Evolutionary conservation across 495 filamentous ascomycete species (phyloP).

Genomic region (Cenococcum geophilum): DNA sequence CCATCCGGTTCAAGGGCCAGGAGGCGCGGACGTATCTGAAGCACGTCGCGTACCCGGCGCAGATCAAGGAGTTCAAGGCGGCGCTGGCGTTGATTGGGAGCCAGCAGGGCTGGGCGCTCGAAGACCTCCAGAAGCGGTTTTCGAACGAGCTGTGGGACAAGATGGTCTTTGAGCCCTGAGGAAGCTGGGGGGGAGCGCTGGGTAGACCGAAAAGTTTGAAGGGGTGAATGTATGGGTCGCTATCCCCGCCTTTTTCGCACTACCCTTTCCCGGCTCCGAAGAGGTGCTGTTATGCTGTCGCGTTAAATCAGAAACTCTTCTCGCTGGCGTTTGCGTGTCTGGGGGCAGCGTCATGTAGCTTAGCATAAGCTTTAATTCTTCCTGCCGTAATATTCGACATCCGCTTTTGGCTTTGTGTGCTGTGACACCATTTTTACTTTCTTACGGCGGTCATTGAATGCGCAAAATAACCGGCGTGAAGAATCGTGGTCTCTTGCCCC

Average conservation of each 20-base stretch:
- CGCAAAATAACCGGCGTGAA: too few relatives aligned
- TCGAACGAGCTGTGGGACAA: conserved; percentile 44
- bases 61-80: conserved; percentile 42
- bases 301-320: too few relatives aligned
- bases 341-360: too few relatives aligned
- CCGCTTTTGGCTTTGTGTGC: too few relatives aligned
- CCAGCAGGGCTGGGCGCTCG: conserved; percentile 44
- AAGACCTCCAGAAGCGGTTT: conserved; percentile 42
- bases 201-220: conserved; percentile 1
- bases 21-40: conserved; percentile 41
- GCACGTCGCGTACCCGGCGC: conserved; percentile 42
- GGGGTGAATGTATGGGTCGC: neutral
- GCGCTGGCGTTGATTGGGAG: conserved; percentile 42
- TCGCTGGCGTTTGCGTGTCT: too few relatives aligned
- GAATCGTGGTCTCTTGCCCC: too few relatives aligned
- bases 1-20: conserved; percentile 31
- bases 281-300: too few relatives aligned
- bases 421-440: too few relatives aligned
- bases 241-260: neutral
- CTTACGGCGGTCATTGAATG: too few relatives aligned
- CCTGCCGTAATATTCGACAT: too few relatives aligned
- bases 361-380: too few relatives aligned
- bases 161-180: conserved; percentile 25
- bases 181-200: neutral
- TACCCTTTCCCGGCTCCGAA: neutral